Evolutionary conservation across 1,284 basidiomycete species (phyloP), one percentile per base, ranked within the genome.

Genomic region (Ganoderma multipileum): DNA sequence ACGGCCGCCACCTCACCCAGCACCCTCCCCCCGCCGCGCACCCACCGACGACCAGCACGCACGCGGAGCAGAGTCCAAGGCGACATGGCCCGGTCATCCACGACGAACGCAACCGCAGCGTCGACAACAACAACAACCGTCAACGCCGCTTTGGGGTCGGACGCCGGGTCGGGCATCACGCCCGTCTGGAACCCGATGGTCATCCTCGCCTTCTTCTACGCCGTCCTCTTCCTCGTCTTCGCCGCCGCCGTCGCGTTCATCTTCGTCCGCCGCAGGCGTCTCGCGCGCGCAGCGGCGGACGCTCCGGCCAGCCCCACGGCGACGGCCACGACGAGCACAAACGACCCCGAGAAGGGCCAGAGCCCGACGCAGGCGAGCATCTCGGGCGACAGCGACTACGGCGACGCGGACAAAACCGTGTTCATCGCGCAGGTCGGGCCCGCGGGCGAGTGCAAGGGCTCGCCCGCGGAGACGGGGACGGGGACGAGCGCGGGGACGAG

Each of bases 181-280:
- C 41, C 63, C 36, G 26, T 44, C 63, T 42, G 57, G 58, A 60
- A 60, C 38, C 58, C 55, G 30, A 65, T 65, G 18, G n/a, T 65
- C 30, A 41, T 57, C 20, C 41, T 65, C 9, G 55, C 55, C n/a
- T n/a, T 59, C 54, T 23, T 59, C 41, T 41, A 39, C 33, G 38
- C 14, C 26, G 38, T 30, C 5, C 52, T 59, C 28, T 57, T 65
- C 41, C 33, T 58, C 26, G 23, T 12, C 23, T 41, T 65, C 33
- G 6, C 23, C 63, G 11, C 23, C 28, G 28, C 16, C 30, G 30
- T 55, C 16, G 30, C 36, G 16, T 23, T 28, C 41, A 41, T 47
- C 38, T 36, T 65, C 33, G 20, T 59, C 30, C 54, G 54, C 33
- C 55, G 41, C 44, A n/a, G 44, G 20, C 63, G 41, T 4, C 26